Evolutionary conservation across 805 yeast species (phyloP).

Genomic region (Wickerhamia fluorescens): DNA sequence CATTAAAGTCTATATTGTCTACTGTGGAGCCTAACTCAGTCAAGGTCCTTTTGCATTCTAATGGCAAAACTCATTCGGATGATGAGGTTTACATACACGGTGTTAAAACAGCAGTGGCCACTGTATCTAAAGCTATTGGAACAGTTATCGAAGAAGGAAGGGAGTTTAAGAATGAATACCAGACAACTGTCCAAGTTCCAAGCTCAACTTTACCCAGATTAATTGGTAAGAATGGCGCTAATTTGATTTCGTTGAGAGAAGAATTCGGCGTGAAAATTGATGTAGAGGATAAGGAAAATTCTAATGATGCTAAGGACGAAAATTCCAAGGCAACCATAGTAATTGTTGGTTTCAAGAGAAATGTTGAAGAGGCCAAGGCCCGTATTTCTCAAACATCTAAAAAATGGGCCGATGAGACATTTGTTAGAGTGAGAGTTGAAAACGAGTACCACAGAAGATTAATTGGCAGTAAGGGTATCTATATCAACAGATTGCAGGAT

Average conservation of each 20-base stretch:
- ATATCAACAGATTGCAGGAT: slow-evolving; percentile 78
- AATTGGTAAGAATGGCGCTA: slow-evolving; percentile 85
- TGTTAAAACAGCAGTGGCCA: slow-evolving; percentile 51
- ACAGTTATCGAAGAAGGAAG: slow-evolving; percentile 49
- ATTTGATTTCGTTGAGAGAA: slow-evolving; percentile 59
- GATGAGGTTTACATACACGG: slow-evolving; percentile 67
- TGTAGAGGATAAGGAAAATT: slow-evolving; percentile 32
- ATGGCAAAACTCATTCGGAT: slow-evolving; percentile 28
- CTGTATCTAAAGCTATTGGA: slow-evolving; percentile 46
- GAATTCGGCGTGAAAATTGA: slow-evolving; percentile 74
- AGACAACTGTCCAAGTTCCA: slow-evolving; percentile 54
- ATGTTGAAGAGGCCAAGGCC: slow-evolving; percentile 64
- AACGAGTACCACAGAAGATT: slow-evolving; percentile 70
- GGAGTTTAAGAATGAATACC: slow-evolving; percentile 42
- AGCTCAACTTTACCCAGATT: slow-evolving; percentile 62
- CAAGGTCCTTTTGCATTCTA: slow-evolving; percentile 40
- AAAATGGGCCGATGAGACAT: slow-evolving; percentile 76
- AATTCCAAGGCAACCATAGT: slow-evolving; percentile 39
- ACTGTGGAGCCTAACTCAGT: slow-evolving; percentile 34
- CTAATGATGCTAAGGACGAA: slow-evolving; percentile 9
- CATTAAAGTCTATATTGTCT: slow-evolving; percentile 41
- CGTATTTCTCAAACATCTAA: slow-evolving; percentile 54
- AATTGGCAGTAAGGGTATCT: slow-evolving; percentile 78
- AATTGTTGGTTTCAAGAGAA: slow-evolving; percentile 71
- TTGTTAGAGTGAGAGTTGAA: slow-evolving; percentile 62